These are phyloP conservation scores for Mollisia scopiformis DNA, from an alignment of 2,329 filamentous ascomycete species.

Conservation along the genomic window DNA sequence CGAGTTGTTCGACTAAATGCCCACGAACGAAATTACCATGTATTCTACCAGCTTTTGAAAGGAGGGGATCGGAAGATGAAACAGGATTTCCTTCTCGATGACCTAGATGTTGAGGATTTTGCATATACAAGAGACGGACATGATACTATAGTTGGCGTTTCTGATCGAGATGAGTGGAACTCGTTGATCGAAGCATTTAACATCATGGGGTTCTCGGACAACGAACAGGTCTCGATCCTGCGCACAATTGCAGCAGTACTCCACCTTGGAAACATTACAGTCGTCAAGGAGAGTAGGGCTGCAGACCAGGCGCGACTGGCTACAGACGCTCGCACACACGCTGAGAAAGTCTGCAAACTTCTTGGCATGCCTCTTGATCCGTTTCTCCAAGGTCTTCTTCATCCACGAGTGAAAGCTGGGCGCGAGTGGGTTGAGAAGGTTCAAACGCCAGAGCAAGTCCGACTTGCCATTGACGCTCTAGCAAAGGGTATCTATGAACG, in stretches of 20 bases:
- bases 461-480: constrained; percentile 84
- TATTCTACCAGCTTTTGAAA: constrained; percentile 94
- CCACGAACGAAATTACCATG: constrained; percentile 92
- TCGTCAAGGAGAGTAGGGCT: constrained; percentile 87
- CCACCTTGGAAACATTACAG: constrained; percentile 88
- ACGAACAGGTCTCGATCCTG: constrained; percentile 82
- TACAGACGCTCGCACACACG: constrained; percentile 73
- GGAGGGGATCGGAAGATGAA: constrained; percentile 78
- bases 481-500: constrained; percentile 98
- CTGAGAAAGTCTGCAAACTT: constrained; percentile 78
- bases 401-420: constrained; percentile 92
- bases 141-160: constrained; percentile 87
- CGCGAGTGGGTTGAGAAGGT: constrained; percentile 99
- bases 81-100: constrained; percentile 74
- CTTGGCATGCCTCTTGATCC: constrained; percentile 83
- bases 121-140: constrained; percentile 91
- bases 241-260: constrained; percentile 88
- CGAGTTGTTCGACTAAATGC: constrained; percentile 86
- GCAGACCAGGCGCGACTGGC: constrained; percentile 88
- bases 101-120: constrained; percentile 82
- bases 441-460: constrained; percentile 95
- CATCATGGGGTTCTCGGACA: constrained; percentile 88
- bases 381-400: constrained; percentile 86
- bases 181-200: constrained; percentile 88
- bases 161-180: constrained; percentile 89